Evolutionary conservation across 2,329 filamentous ascomycete species (phyloP).

Genomic region (Aspergillus felis): DNA sequence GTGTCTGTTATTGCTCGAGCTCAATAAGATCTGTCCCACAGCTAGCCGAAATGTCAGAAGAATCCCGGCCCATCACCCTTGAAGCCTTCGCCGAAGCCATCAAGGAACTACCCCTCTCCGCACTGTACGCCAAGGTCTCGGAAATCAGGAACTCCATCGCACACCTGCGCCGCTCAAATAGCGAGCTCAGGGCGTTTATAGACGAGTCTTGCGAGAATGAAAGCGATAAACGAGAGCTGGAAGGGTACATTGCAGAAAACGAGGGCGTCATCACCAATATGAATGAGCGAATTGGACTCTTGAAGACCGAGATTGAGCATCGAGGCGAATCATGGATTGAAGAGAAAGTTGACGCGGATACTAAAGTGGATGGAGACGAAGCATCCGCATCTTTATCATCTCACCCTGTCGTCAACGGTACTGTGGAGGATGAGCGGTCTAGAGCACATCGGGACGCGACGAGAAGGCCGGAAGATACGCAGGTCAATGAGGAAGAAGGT

Average conservation of each 20-base stretch:
- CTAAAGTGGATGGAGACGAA: not conserved
- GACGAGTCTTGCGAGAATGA: conserved; percentile 49
- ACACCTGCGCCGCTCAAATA: conserved; percentile 56
- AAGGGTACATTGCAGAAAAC: conserved; percentile 52
- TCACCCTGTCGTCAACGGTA: conserved; percentile 18
- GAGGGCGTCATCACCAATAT: conserved; percentile 54
- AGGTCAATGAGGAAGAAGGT: conserved; percentile 19
- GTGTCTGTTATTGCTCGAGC: not conserved
- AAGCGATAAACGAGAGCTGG: conserved; percentile 39
- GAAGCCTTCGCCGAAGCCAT: conserved; percentile 54
- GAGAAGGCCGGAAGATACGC: conserved; percentile 5
- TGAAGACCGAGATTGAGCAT: conserved; percentile 50
- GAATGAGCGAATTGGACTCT: conserved; percentile 50
- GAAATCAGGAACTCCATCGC: conserved; percentile 59
- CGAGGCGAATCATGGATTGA: conserved; percentile 54
- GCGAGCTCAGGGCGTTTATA: conserved; percentile 51
- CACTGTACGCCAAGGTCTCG: conserved; percentile 57
- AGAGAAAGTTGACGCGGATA: conserved; percentile 21
- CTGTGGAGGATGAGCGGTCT: not conserved
- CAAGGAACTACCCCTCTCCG: conserved; percentile 53
- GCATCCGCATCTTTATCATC: not conserved
- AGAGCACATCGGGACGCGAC: not conserved
- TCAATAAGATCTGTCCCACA: not conserved
- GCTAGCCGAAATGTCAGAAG: conserved; percentile 45
- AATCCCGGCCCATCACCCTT: conserved; percentile 47